A percentile compares a stretch with the other conserved stretches of the same genome.
Conservation (phyloP, 805 yeast genomes). For the Ogataea philodendri region DNA sequence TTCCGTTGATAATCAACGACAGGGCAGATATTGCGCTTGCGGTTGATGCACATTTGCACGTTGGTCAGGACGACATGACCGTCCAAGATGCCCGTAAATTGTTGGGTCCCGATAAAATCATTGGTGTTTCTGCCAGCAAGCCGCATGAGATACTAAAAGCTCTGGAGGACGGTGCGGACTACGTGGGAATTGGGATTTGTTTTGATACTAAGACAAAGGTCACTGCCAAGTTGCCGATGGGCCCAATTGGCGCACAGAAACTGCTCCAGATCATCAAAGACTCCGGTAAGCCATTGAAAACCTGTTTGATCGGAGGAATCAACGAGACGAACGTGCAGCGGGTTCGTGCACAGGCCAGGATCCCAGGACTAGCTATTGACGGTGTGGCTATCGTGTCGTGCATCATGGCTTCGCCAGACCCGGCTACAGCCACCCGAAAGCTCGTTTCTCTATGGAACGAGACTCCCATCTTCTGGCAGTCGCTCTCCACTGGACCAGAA, state of each 20-base stretch:
- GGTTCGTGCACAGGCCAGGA: conserved; percentile 49
- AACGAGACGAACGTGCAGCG: conserved; percentile 60
- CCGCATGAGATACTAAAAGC: conserved; percentile 55
- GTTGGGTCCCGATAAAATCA: conserved; percentile 69
- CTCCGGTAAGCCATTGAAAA: conserved; percentile 37
- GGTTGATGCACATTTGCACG: conserved; percentile 84
- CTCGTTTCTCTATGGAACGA: conserved; percentile 34
- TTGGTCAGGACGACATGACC: conserved; percentile 88
- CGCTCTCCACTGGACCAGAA: conserved; percentile 31
- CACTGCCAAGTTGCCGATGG: conserved; percentile 56
- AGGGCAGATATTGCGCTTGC: conserved; percentile 88
- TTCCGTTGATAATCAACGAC: conserved; percentile 84
- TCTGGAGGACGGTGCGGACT: conserved; percentile 54
- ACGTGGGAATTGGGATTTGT: conserved; percentile 81
- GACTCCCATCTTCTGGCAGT: conserved; percentile 30
- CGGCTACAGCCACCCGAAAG: conserved; percentile 48
- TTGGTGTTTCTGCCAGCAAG: conserved; percentile 74
- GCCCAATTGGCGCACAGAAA: conserved; percentile 62
- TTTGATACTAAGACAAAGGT: conserved; percentile 73
- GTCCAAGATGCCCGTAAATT: conserved; percentile 55
- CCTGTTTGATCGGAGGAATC: conserved; percentile 83
- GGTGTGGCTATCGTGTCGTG: conserved; percentile 92
- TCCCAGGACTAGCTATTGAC: conserved; percentile 50
- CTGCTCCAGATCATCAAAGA: conserved; percentile 48
- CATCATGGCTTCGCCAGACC: conserved; percentile 63